Conservation (phyloP, 2,329 filamentous ascomycete species). For the Colletotrichum paranaense region DNA sequence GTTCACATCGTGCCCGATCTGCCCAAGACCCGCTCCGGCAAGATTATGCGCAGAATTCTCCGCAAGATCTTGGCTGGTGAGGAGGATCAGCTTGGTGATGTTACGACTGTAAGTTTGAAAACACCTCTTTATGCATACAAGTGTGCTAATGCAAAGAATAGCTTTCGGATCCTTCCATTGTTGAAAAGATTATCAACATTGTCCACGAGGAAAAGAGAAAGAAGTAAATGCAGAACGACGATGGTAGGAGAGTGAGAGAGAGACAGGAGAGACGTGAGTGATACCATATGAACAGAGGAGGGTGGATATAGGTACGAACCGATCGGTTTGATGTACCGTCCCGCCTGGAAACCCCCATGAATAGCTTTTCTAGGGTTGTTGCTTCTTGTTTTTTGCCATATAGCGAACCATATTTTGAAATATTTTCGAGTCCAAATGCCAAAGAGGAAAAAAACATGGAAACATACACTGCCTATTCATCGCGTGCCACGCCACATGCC, state of each 20-base stretch:
- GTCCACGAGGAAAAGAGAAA: slow-evolving; percentile 74
- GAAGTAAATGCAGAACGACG: slow-evolving; percentile 51
- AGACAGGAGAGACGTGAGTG: neutral
- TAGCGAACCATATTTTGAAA: slow-evolving; percentile 6
- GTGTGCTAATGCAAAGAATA: slow-evolving; percentile 48
- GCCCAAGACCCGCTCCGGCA: slow-evolving; percentile 96
- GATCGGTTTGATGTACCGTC: neutral
- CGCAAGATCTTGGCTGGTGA: slow-evolving; percentile 97
- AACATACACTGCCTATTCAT: neutral
- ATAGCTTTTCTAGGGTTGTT: slow-evolving; percentile 5
- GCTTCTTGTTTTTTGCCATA: slow-evolving; percentile 10
- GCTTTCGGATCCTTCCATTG: slow-evolving; percentile 90
- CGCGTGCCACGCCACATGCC: neutral
- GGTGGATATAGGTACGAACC: neutral
- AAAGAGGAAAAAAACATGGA: slow-evolving; percentile 2
- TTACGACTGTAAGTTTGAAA: slow-evolving; percentile 77
- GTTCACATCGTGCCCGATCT: slow-evolving; percentile 92
- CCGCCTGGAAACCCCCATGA: neutral
- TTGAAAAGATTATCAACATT: slow-evolving; percentile 86
- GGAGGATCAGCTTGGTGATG: slow-evolving; percentile 96
- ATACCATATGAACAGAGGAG: slow-evolving; percentile 22
- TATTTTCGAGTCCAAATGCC: neutral
- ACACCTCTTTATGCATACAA: neutral
- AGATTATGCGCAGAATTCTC: slow-evolving; percentile 98
- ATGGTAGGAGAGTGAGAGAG: neutral